Percentiles rank a stretch among this genome's conserved stretches.
Conservation (phyloP, 192 early-diverging fungal species). For the Physocladia obscura region DNA sequence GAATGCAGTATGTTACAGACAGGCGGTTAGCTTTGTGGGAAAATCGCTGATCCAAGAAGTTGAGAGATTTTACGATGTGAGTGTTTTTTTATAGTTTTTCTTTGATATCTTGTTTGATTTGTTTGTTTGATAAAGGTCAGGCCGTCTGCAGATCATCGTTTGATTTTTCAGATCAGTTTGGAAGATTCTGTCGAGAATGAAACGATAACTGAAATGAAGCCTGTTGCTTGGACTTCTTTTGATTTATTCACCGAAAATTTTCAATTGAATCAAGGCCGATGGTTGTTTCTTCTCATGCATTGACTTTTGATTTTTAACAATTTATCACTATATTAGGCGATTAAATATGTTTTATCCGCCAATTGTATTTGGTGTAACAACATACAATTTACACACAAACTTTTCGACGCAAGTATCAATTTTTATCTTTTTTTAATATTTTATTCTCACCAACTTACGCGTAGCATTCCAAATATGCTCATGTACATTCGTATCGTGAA, state of each 20-base stretch:
- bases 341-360: constrained; percentile 22
- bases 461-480: constrained; percentile 15
- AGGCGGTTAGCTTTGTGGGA: constrained; percentile 5
- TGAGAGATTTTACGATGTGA: constrained; percentile 13
- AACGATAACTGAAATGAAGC: constrained; percentile 3
- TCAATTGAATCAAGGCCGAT: constrained; percentile 5
- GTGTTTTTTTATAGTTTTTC: no score
- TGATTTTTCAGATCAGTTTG: constrained; percentile 15
- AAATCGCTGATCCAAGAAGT: background rate
- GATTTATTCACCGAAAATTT: constrained; percentile 11
- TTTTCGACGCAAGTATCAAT: background rate
- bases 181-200: background rate
- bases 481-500: constrained; percentile 10
- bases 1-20: background rate
- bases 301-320: background rate
- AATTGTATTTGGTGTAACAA: background rate
- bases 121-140: background rate
- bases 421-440: background rate
- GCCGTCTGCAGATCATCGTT: background rate
- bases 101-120: background rate
- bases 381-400: background rate
- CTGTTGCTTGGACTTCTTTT: constrained; percentile 19
- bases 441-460: no score
- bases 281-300: background rate
- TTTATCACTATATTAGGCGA: background rate